These are phyloP conservation scores for Penicillium sp. DNA, from an alignment of 2,329 filamentous ascomycete species.

Conservation along the genomic window DNA sequence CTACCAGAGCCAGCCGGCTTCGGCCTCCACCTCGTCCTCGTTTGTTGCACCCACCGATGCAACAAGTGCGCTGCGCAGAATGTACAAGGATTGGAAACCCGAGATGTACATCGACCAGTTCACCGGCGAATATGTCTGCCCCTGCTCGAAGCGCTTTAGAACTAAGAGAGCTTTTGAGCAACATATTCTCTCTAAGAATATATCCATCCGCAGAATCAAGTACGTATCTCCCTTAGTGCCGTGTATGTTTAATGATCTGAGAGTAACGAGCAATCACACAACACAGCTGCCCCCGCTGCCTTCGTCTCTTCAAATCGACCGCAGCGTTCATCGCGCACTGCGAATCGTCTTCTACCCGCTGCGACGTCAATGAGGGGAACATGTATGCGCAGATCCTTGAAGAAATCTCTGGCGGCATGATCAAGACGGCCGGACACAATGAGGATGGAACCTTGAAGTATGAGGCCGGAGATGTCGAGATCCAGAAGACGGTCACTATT, in stretches of 20 bases:
- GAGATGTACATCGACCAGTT: slow-evolving; percentile 38
- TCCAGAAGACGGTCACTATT: slow-evolving; percentile 19
- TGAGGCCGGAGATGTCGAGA: slow-evolving; percentile 28
- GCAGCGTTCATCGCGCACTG: slow-evolving; percentile 48
- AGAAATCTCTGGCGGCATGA: slow-evolving; percentile 44
- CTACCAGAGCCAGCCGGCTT: slow-evolving; percentile 5
- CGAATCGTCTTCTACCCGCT: slow-evolving; percentile 43
- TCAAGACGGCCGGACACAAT: slow-evolving; percentile 38
- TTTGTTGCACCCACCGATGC: neutral
- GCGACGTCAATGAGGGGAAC: slow-evolving; percentile 36
- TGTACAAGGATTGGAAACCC: slow-evolving; percentile 33
- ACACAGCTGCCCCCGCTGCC: slow-evolving; percentile 45
- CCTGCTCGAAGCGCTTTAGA: slow-evolving; percentile 37
- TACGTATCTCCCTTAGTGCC: slow-evolving; percentile 15
- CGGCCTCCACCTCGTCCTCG: neutral
- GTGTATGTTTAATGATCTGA: too few relatives aligned
- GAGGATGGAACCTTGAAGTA: slow-evolving; percentile 42
- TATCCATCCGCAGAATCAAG: slow-evolving; percentile 24
- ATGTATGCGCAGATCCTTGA: slow-evolving; percentile 42
- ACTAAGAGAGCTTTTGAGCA: slow-evolving; percentile 33
- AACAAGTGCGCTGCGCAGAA: slow-evolving; percentile 21
- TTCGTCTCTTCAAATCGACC: slow-evolving; percentile 43
- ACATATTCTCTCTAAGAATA: slow-evolving; percentile 37
- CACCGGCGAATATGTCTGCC: slow-evolving; percentile 39
- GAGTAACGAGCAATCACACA: slow-evolving; percentile 10